Conservation (phyloP, 495 filamentous ascomycete genomes). For the Lepidopterella palustris region DNA sequence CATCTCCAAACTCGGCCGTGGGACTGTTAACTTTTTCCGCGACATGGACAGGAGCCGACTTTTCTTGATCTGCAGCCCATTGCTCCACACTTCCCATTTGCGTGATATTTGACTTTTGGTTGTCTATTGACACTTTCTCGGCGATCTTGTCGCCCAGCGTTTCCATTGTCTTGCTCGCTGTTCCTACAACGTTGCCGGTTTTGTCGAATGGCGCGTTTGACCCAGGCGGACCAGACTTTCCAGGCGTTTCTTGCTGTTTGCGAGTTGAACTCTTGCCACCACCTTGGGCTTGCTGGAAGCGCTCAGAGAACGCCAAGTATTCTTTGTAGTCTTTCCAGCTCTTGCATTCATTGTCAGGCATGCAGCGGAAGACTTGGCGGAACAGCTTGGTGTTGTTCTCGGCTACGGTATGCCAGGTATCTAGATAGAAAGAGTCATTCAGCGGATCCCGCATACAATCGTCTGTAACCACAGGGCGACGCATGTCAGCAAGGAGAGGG, state of each 20-base stretch:
- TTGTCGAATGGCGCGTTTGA: constrained; percentile 16
- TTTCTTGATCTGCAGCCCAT: constrained; percentile 35
- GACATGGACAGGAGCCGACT: not conserved
- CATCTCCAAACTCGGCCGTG: constrained; percentile 29
- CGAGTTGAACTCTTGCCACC: constrained; percentile 32
- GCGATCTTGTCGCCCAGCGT: constrained; percentile 23
- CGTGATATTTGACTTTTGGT: constrained; percentile 39
- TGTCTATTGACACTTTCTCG: constrained; percentile 29
- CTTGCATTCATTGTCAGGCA: constrained; percentile 90
- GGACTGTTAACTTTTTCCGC: constrained; percentile 5
- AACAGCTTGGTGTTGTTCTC: constrained; percentile 93
- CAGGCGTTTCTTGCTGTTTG: constrained; percentile 21
- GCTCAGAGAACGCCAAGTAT: constrained; percentile 68
- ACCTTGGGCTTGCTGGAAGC: constrained; percentile 61
- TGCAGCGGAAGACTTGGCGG: constrained; percentile 89
- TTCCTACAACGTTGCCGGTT: constrained; percentile 2
- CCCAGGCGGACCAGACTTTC: constrained; percentile 32
- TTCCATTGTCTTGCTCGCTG: constrained; percentile 13
- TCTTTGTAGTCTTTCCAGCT: constrained; percentile 94
- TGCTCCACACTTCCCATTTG: constrained; percentile 40
- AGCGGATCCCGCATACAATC: constrained; percentile 81
- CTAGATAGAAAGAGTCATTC: constrained; percentile 72
- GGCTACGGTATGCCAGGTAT: constrained; percentile 81
- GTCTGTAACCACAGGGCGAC: constrained; percentile 53
- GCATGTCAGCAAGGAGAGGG: constrained; percentile 60